Evolutionary conservation across 768 basidiomycete genomes (phyloP).

Genomic region (Leucogyrophana mollusca): DNA sequence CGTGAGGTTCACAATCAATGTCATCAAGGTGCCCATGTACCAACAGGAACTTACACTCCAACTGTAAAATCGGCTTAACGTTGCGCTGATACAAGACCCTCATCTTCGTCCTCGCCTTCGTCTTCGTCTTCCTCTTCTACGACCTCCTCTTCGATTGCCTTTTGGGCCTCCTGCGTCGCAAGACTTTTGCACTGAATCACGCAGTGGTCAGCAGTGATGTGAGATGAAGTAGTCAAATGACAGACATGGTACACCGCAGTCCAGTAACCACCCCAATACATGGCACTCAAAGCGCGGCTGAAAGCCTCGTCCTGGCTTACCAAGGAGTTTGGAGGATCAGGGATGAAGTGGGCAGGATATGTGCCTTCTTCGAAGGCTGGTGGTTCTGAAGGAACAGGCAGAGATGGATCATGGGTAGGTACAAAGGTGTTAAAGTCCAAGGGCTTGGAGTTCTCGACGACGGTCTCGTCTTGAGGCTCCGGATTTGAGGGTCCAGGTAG

Average conservation of each 20-base stretch:
- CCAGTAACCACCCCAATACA: constrained; percentile 91
- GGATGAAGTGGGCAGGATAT: constrained; percentile 24
- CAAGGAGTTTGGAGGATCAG: constrained; percentile 33
- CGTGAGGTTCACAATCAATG: too few relatives aligned
- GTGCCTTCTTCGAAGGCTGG: constrained; percentile 11
- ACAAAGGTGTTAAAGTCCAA: constrained; percentile 70
- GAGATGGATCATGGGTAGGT: constrained; percentile 66
- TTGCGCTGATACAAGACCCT: constrained; percentile 28
- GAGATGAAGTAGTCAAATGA: too few relatives aligned
- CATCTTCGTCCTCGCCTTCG: constrained; percentile 16
- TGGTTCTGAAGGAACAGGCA: constrained; percentile 33
- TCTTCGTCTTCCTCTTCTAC: constrained; percentile 28
- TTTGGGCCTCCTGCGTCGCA: constrained; percentile 5
- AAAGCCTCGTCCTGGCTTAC: constrained; percentile 77
- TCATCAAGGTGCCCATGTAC: too few relatives aligned
- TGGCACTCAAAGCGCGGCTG: constrained; percentile 67
- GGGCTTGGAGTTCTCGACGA: constrained; percentile 49
- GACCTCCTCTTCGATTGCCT: constrained; percentile 12
- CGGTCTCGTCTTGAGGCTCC: constrained; percentile 5
- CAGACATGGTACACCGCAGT: constrained; percentile 80
- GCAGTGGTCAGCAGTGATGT: constrained; percentile 4
- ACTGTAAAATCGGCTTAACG: constrained; percentile 20
- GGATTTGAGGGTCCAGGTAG: constrained; percentile 13
- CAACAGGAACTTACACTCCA: too few relatives aligned
- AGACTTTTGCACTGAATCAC: constrained; percentile 31